Conservation (phyloP, 2,329 filamentous ascomycete species). For the Sarocladium oryzae region DNA sequence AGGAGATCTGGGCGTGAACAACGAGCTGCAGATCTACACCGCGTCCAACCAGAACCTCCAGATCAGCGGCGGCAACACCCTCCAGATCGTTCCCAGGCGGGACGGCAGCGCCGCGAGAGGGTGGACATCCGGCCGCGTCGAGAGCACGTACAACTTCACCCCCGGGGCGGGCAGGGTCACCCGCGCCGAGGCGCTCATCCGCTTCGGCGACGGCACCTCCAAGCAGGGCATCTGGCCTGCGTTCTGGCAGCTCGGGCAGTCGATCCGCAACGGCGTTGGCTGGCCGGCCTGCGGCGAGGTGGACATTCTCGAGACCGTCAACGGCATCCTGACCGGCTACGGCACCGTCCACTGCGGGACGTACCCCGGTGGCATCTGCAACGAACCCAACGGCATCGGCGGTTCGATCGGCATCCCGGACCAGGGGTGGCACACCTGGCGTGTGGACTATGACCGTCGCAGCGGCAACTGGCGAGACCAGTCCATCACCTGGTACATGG, state of each 20-base stretch:
- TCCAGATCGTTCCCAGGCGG: slow-evolving; percentile 40
- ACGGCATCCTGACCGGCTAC: slow-evolving; percentile 37
- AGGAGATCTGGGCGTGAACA: slow-evolving; percentile 35
- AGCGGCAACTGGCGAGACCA: slow-evolving; percentile 36
- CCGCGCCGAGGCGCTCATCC: slow-evolving; percentile 38
- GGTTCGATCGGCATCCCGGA: slow-evolving; percentile 27
- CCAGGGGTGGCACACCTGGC: slow-evolving; percentile 38
- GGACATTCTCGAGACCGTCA: slow-evolving; percentile 36
- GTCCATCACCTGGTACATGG: slow-evolving; percentile 40
- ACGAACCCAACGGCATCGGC: slow-evolving; percentile 36
- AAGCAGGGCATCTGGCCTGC: slow-evolving; percentile 44
- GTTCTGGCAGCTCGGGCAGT: slow-evolving; percentile 38
- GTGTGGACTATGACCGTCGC: slow-evolving; percentile 40
- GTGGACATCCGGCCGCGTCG: slow-evolving; percentile 51
- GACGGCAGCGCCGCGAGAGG: slow-evolving; percentile 23
- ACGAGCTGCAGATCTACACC: slow-evolving; percentile 40
- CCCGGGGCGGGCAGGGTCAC: slow-evolving; percentile 39
- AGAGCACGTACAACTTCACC: slow-evolving; percentile 41
- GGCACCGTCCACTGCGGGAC: slow-evolving; percentile 49
- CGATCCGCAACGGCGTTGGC: slow-evolving; percentile 29
- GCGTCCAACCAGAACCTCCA: slow-evolving; percentile 37
- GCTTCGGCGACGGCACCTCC: slow-evolving; percentile 36
- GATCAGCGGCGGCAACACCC: slow-evolving; percentile 37
- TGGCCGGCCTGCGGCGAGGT: slow-evolving; percentile 40
- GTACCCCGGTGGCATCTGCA: slow-evolving; percentile 35